phyloP scores from a whole-genome alignment of 2,329 filamentous ascomycete genomes.

The Botryotinia convoluta region DNA sequence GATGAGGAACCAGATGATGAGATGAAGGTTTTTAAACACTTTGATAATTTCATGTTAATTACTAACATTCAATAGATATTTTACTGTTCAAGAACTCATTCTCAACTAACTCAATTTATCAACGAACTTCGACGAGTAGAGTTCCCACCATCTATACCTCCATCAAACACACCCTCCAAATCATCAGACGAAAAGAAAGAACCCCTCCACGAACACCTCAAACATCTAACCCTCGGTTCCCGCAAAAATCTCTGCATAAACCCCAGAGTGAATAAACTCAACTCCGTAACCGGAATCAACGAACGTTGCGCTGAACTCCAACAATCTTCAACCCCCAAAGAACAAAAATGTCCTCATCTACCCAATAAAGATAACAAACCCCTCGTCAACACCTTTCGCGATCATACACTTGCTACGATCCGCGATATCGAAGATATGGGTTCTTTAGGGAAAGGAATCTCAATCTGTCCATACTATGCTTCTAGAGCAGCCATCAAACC shows the following conservation, averaged over 20 bases:
- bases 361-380: conserved; percentile 73
- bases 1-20: conserved; percentile 54
- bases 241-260: conserved; percentile 83
- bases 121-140: conserved; percentile 62
- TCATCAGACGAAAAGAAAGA: conserved; percentile 11
- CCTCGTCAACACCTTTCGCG: conserved; percentile 76
- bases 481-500: conserved; percentile 78
- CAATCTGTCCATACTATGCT: conserved; percentile 95
- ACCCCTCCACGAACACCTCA: conserved; percentile 52
- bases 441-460: conserved; percentile 70
- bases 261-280: conserved; percentile 69
- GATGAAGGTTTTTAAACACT: conserved; percentile 45
- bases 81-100: conserved; percentile 72
- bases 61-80: conserved; percentile 48
- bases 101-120: conserved; percentile 68
- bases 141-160: conserved; percentile 57
- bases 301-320: conserved; percentile 90
- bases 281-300: conserved; percentile 77
- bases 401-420: conserved; percentile 77
- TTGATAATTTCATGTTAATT: background rate
- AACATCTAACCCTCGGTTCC: conserved; percentile 66
- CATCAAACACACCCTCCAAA: conserved; percentile 38
- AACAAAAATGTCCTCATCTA: conserved; percentile 72
- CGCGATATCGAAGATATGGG: conserved; percentile 93
- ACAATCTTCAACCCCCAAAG: conserved; percentile 59